phyloP scores from a whole-genome alignment of 1,284 basidiomycete species.

The Cryptococcus neoformans region DNA sequence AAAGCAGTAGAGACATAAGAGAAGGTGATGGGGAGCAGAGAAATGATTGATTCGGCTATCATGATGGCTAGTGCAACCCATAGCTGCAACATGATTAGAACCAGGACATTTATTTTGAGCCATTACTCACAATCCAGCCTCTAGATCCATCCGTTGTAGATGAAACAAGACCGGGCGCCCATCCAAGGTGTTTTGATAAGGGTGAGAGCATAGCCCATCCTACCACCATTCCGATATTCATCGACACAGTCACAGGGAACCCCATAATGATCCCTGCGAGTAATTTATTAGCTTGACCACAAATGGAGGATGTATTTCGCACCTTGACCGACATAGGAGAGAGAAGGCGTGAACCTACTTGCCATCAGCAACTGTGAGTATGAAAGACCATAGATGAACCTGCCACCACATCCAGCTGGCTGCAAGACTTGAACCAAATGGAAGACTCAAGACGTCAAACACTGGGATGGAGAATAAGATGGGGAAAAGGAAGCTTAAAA shows the following conservation, averaged over 20 bases:
- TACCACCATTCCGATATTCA: constrained; percentile 93
- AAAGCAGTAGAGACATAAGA: constrained; percentile 55
- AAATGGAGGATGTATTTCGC: constrained; percentile 11
- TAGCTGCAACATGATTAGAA: constrained; percentile 50
- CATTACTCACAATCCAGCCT: constrained; percentile 67
- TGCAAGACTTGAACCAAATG: constrained; percentile 62
- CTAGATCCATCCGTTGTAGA: constrained; percentile 79
- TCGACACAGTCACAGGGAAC: constrained; percentile 86
- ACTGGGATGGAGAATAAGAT: constrained; percentile 86
- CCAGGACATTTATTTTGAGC: too few relatives aligned
- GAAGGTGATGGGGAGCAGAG: constrained; percentile 67
- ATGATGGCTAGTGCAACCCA: constrained; percentile 95
- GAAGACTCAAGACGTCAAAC: constrained; percentile 61
- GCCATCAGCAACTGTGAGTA: neutral
- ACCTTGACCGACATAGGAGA: constrained; percentile 80
- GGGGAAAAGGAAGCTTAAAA: constrained; percentile 74
- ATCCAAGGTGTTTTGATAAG: constrained; percentile 71
- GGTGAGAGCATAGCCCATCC: constrained; percentile 93
- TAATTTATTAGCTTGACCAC: neutral
- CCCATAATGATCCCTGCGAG: constrained; percentile 91
- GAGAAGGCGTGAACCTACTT: neutral
- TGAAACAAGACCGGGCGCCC: constrained; percentile 85
- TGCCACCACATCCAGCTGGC: constrained; percentile 85
- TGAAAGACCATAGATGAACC: constrained; percentile 11
- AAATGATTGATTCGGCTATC: constrained; percentile 82